Base-by-base conservation (phyloP, 805 yeast species). In the Wickerhamiella kurtzmanii region DNA sequence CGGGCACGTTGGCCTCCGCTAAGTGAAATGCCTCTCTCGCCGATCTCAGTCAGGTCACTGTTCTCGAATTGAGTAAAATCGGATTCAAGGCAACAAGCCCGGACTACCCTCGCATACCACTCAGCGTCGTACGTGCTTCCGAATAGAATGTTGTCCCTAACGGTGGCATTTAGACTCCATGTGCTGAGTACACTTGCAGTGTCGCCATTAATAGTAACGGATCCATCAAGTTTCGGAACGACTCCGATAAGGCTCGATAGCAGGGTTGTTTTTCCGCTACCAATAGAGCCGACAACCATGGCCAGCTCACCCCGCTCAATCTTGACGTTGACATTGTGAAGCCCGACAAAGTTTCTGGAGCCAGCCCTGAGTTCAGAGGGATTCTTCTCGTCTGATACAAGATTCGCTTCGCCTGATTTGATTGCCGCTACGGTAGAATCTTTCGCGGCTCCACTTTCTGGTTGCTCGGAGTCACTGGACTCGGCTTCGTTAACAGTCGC, bases 1-100 rank as follows among this genome's bases (percentile, higher is more conserved):
- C 95, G 73, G 0, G 94, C 89, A 65, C 84, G 84, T 60, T 85
- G 95, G 41, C 95, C 95, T 45, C 95, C 95, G 8, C 92, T 82
- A 38, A 85, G 65, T 0, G 89, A 85, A 44, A 85, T 80, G 56
- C 95, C 95, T 54, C 86, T 72, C 59, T 85, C 95, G 51, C 95
- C 95, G 55, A 85, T 80, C 62, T 85, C 94, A 9, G 53, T 50
- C n/a, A 22, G 28, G 22, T 53, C 57, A 3, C 54, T 46, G 15
- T 43, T 22, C 11, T 44, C 18, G 15, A 53, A 50, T 8, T 35
- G 44, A 5, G 11, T 44, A 41, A 50, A 41, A 32, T 52, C 56
- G 1, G 49, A 45, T n/a, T 20, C 37, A 2, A 53, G 43, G 21
- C 47, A 48, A 36, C 56, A 52, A 15, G 48, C 46, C 1, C 35